Base-by-base conservation (phyloP, 2,329 filamentous ascomycete species). In the Fusarium cicatricum region DNA sequence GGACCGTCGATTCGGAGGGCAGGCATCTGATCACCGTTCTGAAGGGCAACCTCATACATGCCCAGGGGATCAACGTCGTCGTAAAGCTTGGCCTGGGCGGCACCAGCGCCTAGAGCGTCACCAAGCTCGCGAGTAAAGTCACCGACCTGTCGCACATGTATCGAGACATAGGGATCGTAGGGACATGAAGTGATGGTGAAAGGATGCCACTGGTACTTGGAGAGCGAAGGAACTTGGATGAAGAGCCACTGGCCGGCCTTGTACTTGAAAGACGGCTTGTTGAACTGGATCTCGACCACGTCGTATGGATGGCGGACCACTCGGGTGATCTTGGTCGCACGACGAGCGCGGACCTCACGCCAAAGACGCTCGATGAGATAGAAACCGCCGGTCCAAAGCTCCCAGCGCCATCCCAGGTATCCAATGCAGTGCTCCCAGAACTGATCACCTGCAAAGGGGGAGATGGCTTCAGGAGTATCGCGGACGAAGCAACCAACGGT, bases 121-220 rank as follows among this genome's bases (percentile, higher is more conserved):
- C 92, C 95, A n/a, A 99, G 85, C n/a, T 89, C 87, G 58, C 88
- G 87, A 11, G 95, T 99, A 72, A 96, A 99, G 78, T 99, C 95
- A 65, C 95, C 95, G 7, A 98, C 94, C 78, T 98, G 95, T 42
- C 95, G 90, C 54, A 99, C 88, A 75, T 99, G 95, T 26, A 99
- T 85, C 33, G 92, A 97, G 64, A 98, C 87, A 71, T 98, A 98
- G 1, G 91, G 90, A 69, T 99, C 95, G 71, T 92, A 95, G 5
- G 95, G 95, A 77, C 95, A 99, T 10, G 95, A 98, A 3, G 95
- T 99, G 75, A 99, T 98, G 71, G 95, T 99, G 74, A 98, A 99
- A 1, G 95, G 95, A 77, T 99, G 95, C 95, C 95, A 99, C 79
- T 99, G 92, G 71, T 92, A 88, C 68, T 83, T 85, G 62, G 92